Base-by-base conservation (phyloP, 805 yeast genomes). In the Ogataea nonfermentans region DNA sequence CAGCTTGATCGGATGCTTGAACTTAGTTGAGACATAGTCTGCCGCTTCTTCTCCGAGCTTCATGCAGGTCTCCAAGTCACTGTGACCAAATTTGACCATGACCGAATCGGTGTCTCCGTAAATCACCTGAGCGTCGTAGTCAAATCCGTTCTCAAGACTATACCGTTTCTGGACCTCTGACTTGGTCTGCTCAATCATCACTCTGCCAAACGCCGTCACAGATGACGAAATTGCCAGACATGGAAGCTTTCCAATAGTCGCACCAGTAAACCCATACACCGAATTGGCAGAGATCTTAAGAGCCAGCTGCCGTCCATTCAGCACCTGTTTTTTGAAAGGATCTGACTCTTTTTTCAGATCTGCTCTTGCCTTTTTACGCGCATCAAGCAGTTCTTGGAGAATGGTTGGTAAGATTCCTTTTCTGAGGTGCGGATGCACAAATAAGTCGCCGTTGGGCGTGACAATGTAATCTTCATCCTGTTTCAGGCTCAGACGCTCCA, bases 21-120 rank as follows among this genome's bases (percentile, higher is more conserved):
- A 93, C 40, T 75, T 69, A 1, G 79, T 73, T 0, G 98, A 89
- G 2, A 93, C 98, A 46, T 63, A 78, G 7, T 70, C 84, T 0
- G 99, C 99, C 0, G 98, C 99, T 55, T 91, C 95, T 53, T 89
- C 84, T 5, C 99, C 99, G 40, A 89, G 59, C 38, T 75, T 72
- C 99, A 93, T 95, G 50, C 96, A 86, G 22, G 84, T 84, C 40
- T 72, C 80, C 47, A 91, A 62, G 56, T 88, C 95, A 8, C 70
- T 68, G 23, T 80, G 78, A 2, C 99, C 99, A 67, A 93, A 93
- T 58, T 88, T 90, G 30, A 93, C 96, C 99, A 93, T 95, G 12
- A 93, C 99, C 7, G 99, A 95, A 74, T 93, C 99, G 0, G 99
- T 93, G 64, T 93, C 99, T 71, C 99, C 99, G 59, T 93, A 93